Evolutionary conservation across 106 monocot genomes (phyloP).

Genomic region (Allium sativum): DNA sequence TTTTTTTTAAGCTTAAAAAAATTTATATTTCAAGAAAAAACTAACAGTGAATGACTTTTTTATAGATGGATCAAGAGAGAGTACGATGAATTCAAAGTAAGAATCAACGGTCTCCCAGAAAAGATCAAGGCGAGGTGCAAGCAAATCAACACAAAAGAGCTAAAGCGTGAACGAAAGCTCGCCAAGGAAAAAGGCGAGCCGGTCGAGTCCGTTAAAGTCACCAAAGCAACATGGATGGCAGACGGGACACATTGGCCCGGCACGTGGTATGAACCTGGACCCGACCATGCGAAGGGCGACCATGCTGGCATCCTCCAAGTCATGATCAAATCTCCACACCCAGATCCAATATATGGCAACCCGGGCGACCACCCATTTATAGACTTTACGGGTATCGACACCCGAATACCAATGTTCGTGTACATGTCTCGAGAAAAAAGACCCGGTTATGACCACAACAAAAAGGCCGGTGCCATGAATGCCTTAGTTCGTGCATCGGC

Average conservation of each 20-base stretch:
- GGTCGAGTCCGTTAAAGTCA: conserved; percentile 14
- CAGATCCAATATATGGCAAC: conserved; percentile 38
- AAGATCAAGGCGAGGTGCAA: conserved; percentile 41
- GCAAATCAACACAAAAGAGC: conserved; percentile 29
- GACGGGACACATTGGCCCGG: conserved; percentile 90
- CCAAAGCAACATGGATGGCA: conserved; percentile 83
- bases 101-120: conserved; percentile 81
- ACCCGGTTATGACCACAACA: conserved; percentile 78
- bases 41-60: not conserved
- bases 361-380: conserved; percentile 54
- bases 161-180: conserved; percentile 25
- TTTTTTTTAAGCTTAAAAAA: too few species aligned
- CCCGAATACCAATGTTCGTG: conserved; percentile 65
- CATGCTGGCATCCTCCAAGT: conserved; percentile 87
- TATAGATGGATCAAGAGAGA: conserved; percentile 77
- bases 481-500: conserved; percentile 83
- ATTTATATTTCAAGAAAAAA: too few species aligned
- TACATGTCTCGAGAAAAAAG: conserved; percentile 91
- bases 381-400: conserved; percentile 71
- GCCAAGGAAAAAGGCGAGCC: conserved; percentile 40
- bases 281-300: conserved; percentile 77
- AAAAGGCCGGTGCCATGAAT: conserved; percentile 98
- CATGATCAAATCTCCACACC: conserved; percentile 55
- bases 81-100: conserved; percentile 93
- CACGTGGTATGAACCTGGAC: conserved; percentile 38